Evolutionary conservation across 495 filamentous ascomycete genomes (phyloP).

Genomic region (Neurospora sp.): DNA sequence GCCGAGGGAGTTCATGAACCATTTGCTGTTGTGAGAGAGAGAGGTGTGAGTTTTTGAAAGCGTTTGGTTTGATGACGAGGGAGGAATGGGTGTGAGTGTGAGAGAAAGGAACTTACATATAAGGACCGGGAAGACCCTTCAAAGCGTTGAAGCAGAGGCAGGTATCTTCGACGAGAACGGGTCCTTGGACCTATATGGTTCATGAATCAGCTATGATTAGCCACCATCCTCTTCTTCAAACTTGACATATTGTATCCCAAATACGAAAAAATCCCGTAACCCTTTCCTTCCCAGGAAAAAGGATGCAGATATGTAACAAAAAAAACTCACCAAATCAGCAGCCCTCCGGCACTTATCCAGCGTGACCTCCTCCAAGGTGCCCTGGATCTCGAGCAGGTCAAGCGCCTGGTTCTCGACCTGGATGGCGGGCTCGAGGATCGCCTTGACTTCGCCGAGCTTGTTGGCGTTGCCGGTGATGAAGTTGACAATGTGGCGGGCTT

Average conservation of each 20-base stretch:
- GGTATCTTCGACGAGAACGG: slow-evolving; percentile 93
- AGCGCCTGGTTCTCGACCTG: slow-evolving; percentile 62
- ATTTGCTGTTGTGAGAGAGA: slow-evolving; percentile 53
- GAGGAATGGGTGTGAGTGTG: not conserved
- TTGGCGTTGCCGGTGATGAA: slow-evolving; percentile 96
- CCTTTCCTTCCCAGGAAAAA: no score
- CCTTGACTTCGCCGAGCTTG: slow-evolving; percentile 79
- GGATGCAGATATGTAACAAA: not conserved
- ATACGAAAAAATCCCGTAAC: no score
- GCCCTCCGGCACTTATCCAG: slow-evolving; percentile 77
- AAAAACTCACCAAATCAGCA: slow-evolving; percentile 46
- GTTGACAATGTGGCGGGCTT: slow-evolving; percentile 44
- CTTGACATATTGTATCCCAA: no score
- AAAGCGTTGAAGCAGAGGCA: slow-evolving; percentile 86
- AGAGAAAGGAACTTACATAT: slow-evolving; percentile 56
- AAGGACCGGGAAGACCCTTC: slow-evolving; percentile 85
- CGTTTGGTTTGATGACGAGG: not conserved
- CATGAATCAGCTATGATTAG: not conserved
- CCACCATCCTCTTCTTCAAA: not conserved
- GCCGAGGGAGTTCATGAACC: slow-evolving; percentile 76
- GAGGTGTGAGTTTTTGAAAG: slow-evolving; percentile 3
- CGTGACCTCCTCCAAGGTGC: slow-evolving; percentile 83
- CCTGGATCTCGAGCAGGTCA: slow-evolving; percentile 84
- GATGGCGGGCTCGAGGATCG: slow-evolving; percentile 69
- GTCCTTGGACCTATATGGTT: slow-evolving; percentile 56